Evolutionary conservation across 768 basidiomycete genomes (phyloP).

Genomic region (Agaricus sinodeliciosus): DNA sequence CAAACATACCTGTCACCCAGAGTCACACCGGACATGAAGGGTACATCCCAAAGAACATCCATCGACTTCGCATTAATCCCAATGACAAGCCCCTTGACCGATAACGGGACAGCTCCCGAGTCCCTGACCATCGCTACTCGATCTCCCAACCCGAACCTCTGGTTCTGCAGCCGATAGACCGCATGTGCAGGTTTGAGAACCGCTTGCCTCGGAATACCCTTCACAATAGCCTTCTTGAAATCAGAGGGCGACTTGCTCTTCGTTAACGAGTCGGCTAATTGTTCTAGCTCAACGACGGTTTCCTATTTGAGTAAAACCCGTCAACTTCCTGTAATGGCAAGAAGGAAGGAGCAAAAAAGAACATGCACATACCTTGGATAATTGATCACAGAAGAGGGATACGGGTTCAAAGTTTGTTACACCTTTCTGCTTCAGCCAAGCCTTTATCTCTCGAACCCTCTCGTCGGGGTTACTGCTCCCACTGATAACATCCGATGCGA

Average conservation of each 20-base stretch:
- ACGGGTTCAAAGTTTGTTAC: constrained; percentile 91
- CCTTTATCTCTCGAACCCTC: constrained; percentile 67
- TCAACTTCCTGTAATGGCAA: not conserved
- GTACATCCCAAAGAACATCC: constrained; percentile 94
- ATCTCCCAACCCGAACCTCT: constrained; percentile 84
- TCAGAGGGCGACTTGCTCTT: constrained; percentile 48
- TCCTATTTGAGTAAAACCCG: constrained; percentile 35
- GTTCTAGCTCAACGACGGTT: constrained; percentile 74
- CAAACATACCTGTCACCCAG: constrained; percentile 68
- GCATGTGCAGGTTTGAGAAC: constrained; percentile 92
- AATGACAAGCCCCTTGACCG: constrained; percentile 90
- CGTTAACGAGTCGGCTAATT: constrained; percentile 62
- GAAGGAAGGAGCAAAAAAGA: not conserved
- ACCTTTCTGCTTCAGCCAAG: constrained; percentile 83
- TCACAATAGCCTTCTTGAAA: constrained; percentile 91
- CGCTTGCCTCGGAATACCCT: constrained; percentile 87
- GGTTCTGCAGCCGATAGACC: constrained; percentile 83
- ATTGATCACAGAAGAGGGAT: constrained; percentile 84
- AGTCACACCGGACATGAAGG: constrained; percentile 90
- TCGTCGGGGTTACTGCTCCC: constrained; percentile 52
- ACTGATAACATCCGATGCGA: constrained; percentile 52
- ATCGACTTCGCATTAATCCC: constrained; percentile 82
- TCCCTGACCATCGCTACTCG: constrained; percentile 96
- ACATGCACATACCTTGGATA: constrained; percentile 60
- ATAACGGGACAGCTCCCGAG: constrained; percentile 85